Percentiles rank a stretch among this genome's conserved stretches.
Evolutionary conservation across 2,329 filamentous ascomycete species (phyloP).

Genomic region (Arthrobotrys megalospora): DNA sequence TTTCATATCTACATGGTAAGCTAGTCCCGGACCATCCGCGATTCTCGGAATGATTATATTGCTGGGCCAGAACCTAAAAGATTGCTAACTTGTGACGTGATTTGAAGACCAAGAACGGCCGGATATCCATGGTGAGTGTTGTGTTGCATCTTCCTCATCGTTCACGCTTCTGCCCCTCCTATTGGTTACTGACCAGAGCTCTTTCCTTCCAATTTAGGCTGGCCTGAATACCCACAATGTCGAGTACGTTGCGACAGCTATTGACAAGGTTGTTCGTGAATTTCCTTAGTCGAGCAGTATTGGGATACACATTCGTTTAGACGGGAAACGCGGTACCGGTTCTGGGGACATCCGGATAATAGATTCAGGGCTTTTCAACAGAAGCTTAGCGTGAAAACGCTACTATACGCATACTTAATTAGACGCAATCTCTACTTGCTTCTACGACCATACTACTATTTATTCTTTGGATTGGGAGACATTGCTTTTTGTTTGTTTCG

Average conservation of each 20-base stretch:
- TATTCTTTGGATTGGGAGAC: conserved; percentile 19
- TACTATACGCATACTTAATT: conserved; percentile 15
- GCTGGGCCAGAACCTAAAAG: conserved; percentile 43
- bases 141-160: conserved; percentile 74
- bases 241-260: conserved; percentile 83
- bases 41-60: conserved; percentile 8
- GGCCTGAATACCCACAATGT: conserved; percentile 54
- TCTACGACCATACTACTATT: conserved; percentile 21
- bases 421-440: conserved; percentile 31
- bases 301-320: conserved; percentile 3
- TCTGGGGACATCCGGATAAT: conserved; percentile 13
- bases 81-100: conserved; percentile 48
- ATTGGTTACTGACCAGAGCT: conserved; percentile 52
- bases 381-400: not conserved
- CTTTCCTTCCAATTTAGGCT: conserved; percentile 59
- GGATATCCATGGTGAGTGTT: conserved; percentile 81
- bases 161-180: conserved; percentile 32
- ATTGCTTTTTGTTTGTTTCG: conserved; percentile 26
- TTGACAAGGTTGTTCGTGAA: conserved; percentile 77
- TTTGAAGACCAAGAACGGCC: conserved; percentile 81
- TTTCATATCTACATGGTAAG: conserved; percentile 88
- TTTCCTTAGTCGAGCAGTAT: conserved; percentile 11
- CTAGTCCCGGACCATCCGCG: conserved; percentile 33
- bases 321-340: not conserved
- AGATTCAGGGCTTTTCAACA: conserved; percentile 11